These are phyloP conservation scores for Fusarium chaquense DNA, from an alignment of 2,329 filamentous ascomycete species.

Conservation along the genomic window DNA sequence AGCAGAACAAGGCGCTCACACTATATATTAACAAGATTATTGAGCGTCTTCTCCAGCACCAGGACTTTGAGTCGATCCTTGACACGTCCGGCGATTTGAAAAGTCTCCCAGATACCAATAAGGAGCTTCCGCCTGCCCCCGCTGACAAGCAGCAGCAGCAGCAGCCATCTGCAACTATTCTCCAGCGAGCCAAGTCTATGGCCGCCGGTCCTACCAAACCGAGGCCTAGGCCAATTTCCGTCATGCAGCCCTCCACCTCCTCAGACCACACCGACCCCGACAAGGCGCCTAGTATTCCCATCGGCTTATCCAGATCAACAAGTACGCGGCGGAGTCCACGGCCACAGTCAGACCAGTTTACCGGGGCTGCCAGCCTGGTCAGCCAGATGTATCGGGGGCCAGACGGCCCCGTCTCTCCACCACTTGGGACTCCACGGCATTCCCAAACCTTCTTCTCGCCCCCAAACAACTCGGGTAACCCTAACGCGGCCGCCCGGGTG, in stretches of 20 bases:
- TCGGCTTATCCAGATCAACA: slow-evolving; percentile 67
- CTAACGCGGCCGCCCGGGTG: slow-evolving; percentile 63
- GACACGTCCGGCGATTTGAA: slow-evolving; percentile 77
- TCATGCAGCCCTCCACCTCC: slow-evolving; percentile 59
- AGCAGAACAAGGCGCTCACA: slow-evolving; percentile 96
- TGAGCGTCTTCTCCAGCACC: slow-evolving; percentile 90
- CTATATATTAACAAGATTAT: slow-evolving; percentile 99
- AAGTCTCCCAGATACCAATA: slow-evolving; percentile 70
- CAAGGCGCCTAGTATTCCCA: slow-evolving; percentile 81
- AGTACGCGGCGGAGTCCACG: slow-evolving; percentile 65
- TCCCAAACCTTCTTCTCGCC: slow-evolving; percentile 73
- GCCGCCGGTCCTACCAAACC: slow-evolving; percentile 62
- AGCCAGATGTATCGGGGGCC: slow-evolving; percentile 90
- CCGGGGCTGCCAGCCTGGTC: slow-evolving; percentile 76
- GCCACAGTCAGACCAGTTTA: slow-evolving; percentile 74
- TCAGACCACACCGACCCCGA: slow-evolving; percentile 73
- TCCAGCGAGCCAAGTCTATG: slow-evolving; percentile 73
- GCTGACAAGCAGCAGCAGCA: slow-evolving; percentile 50
- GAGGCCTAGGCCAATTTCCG: slow-evolving; percentile 68
- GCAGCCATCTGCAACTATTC: slow-evolving; percentile 60
- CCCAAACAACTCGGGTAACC: slow-evolving; percentile 63
- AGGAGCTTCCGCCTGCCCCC: slow-evolving; percentile 83
- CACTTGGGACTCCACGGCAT: slow-evolving; percentile 68
- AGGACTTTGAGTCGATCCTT: slow-evolving; percentile 94
- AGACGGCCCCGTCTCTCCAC: slow-evolving; percentile 71